Base-by-base conservation (phyloP, 164 flowering plant genomes). In the Vitis amurensis region DNA sequence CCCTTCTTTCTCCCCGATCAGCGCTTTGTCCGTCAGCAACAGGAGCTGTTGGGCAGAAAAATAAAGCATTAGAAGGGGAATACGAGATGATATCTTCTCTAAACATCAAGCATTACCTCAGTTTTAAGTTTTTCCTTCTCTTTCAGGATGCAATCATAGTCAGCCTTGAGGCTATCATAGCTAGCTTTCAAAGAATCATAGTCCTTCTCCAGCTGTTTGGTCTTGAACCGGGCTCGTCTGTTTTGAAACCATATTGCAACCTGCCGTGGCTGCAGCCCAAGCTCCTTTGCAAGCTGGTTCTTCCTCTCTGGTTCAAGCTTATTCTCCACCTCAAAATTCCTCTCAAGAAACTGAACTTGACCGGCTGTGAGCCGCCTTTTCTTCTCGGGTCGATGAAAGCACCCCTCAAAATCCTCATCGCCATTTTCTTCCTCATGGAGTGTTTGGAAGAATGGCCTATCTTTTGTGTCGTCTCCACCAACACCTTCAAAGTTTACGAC, bases 241-340 rank as follows among this genome's bases (percentile, higher is more conserved):
- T 84, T 84, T 17, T 84, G 87, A 61, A 84, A 84, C 87, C 87
- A 84, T 9, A 84, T 80, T 2, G 87, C 84, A 2, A 84, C 81
- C 55, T 84, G 87, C 17, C 87, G 53, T 16, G 87, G 85, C 74
- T 82, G 85, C 74, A 84, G 27, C 15, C 84, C 85, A 29, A 82
- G 68, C 15, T 80, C 82, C 14, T 76, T 78, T 0, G 87, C 87
- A 2, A 84, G 76, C 13, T 74, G 73, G 48, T 66, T 16, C 62
- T 84, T 84, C 64, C 85, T 80, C 29, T 82, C 87, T 0, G 87
- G 84, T 50, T 84, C 87, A 19, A 84, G 81, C 68, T 78, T 82
- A 70, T 80, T 82, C 53, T 80, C 87, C 30, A 68, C 71, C 70
- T 74, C 84, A 55, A 84, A 84, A 50, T 56, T 80, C 49, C 27